Evolutionary conservation across 2,329 filamentous ascomycete species (phyloP).

Genomic region (Paraconiothyrium sp.): DNA sequence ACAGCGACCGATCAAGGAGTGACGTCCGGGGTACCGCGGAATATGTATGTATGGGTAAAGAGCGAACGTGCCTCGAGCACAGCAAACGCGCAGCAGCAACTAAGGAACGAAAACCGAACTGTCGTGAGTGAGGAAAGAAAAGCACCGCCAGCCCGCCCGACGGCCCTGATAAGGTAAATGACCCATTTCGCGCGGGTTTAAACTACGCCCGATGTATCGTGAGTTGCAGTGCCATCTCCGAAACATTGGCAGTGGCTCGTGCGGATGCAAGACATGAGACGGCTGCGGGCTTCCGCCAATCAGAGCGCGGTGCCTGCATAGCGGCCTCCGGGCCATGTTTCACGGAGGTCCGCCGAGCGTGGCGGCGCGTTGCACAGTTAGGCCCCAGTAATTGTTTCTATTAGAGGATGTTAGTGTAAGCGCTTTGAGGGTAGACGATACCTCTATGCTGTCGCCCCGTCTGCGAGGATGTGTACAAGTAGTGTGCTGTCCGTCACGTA

Average conservation of each 20-base stretch:
- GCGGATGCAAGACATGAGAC: background rate
- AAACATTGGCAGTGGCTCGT: conserved; percentile 6
- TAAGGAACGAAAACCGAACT: background rate
- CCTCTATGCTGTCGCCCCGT: background rate
- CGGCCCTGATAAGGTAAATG: conserved; percentile 2
- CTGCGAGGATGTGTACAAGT: too few species aligned
- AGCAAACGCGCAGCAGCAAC: conserved; percentile 5
- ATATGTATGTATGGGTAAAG: conserved; percentile 1
- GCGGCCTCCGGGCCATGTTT: background rate
- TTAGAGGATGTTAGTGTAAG: background rate
- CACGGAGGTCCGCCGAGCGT: conserved; percentile 3
- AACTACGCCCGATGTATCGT: background rate
- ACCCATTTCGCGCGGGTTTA: background rate
- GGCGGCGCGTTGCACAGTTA: background rate
- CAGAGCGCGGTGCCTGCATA: background rate
- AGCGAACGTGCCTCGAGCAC: conserved; percentile 16
- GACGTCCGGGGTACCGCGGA: background rate
- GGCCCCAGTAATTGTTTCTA: background rate
- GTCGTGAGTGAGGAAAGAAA: background rate
- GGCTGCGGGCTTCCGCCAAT: background rate
- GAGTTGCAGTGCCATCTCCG: conserved; percentile 1
- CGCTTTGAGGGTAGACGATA: background rate
- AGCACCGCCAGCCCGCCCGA: background rate
- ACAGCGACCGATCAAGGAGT: conserved; percentile 3
- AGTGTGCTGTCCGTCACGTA: too few species aligned